Conservation (phyloP, 2,329 filamentous ascomycete genomes). For the Coniochaeta sp. region DNA sequence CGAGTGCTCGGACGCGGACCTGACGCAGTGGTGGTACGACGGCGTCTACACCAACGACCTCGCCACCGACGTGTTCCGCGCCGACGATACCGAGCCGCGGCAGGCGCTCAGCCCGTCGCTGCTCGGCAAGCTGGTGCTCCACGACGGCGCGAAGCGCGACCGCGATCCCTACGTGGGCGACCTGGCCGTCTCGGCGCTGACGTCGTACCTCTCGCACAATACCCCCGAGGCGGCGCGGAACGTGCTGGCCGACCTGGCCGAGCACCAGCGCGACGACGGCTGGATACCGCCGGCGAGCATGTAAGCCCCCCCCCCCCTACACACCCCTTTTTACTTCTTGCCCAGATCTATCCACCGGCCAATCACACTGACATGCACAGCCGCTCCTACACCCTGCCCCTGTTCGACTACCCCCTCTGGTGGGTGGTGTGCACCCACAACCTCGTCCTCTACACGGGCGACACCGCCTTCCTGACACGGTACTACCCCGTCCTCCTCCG, state of each 20-base stretch:
- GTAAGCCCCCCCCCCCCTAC: constrained; percentile 20
- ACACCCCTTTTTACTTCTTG: too few species aligned
- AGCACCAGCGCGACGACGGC: constrained; percentile 40
- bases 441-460: constrained; percentile 41
- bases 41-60: constrained; percentile 45
- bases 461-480: constrained; percentile 28
- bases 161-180: constrained; percentile 47
- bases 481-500: constrained; percentile 33
- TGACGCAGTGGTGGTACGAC: constrained; percentile 47
- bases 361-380: constrained; percentile 12
- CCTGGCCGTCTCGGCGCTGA: constrained; percentile 39
- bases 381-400: constrained; percentile 34
- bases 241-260: constrained; percentile 40
- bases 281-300: constrained; percentile 49
- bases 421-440: constrained; percentile 43
- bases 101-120: constrained; percentile 33
- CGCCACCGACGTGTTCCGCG: constrained; percentile 35
- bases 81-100: constrained; percentile 41
- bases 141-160: constrained; percentile 44
- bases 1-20: constrained; percentile 39
- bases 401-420: constrained; percentile 47
- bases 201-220: constrained; percentile 39
- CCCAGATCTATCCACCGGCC: not conserved
- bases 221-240: constrained; percentile 31
- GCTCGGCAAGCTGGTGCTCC: constrained; percentile 36